Evolutionary conservation across 73 alveolate species (phyloP).

Genomic region (Tetrahymena borealis): DNA sequence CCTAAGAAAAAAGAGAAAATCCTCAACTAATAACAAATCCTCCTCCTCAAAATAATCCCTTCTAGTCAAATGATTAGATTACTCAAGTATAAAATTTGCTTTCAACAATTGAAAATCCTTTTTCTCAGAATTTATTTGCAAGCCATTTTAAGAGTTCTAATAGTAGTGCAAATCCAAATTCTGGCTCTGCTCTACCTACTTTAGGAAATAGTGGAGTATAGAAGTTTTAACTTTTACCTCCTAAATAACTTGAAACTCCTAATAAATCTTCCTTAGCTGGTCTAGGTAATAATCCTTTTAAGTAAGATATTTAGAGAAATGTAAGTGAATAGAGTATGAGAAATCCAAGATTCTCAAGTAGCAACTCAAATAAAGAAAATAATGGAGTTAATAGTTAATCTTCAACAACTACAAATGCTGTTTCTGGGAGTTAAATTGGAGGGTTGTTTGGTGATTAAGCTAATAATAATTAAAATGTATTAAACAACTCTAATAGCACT

Average conservation of each 20-base stretch:
- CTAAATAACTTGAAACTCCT: neutral
- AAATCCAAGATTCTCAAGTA: neutral
- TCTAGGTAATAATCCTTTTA: neutral
- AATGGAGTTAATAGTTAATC: neutral
- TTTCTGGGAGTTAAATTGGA: neutral
- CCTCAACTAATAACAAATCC: neutral
- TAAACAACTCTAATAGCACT: neutral
- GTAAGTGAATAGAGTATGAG: neutral
- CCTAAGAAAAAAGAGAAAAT: neutral
- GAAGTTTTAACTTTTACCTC: neutral
- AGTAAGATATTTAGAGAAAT: neutral
- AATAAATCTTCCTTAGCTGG: neutral
- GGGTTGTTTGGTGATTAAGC: neutral
- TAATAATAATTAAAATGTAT: neutral
- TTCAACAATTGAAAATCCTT: neutral
- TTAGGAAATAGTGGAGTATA: neutral
- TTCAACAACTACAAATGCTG: neutral
- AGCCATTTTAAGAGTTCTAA: neutral
- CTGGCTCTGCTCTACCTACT: neutral
- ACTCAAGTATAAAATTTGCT: neutral
- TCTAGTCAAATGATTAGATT: neutral
- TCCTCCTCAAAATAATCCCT: neutral
- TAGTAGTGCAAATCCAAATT: neutral
- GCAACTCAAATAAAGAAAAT: neutral
- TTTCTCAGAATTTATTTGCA: neutral